Evolutionary conservation across 495 filamentous ascomycete species (phyloP), one percentile per base, ranked within the genome.

Genomic region (Trichodelitschia bisporula): DNA sequence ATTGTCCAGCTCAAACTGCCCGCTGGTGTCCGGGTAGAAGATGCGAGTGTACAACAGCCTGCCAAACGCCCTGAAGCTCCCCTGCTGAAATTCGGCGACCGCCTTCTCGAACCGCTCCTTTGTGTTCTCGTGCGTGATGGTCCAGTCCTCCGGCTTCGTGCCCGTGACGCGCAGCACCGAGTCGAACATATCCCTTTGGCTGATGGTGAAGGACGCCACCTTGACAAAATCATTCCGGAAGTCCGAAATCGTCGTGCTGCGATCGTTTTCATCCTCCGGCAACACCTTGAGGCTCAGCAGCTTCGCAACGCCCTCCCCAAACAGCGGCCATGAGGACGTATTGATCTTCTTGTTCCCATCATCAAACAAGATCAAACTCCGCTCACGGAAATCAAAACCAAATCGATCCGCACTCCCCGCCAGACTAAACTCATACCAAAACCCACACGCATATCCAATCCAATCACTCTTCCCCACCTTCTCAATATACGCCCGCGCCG

Each of bases 141-240:
- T 57, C 71, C 71, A 78, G 33, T 72, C 66, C 0, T 23, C 37
- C 26, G 56, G 47, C n/a, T 42, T 56, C 0, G 54, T 57, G 1
- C 57, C 60, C 0, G 59, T 59, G 0, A 67, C 66, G 1, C 64
- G 59, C 34, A 60, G 45, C 17, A 59, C 28, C 15, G 46, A 40
- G 13, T 53, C 48, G 12, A 66, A 43, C 43, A 66, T 56, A 9
- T 61, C 51, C 20, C 45, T 44, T 46, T 65, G 60, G 13, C 37
- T 56, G 15, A 57, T 35, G 5, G 26, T 36, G 42, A 62, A 65
- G 28, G 52, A 57, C 0, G 36, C 34, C 13, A 61, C 38, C 39
- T 51, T 51, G 11, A 60, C 20, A 18, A 34, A 36, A 15, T 49
- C 40, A 40, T 62, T 58, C 13, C 34, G 37, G 38, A 44, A 63